Percentiles rank a stretch among this genome's conserved stretches.
These are phyloP conservation scores for Akebia trifoliata DNA, from an alignment of 164 flowering plant genomes.

Conservation along the genomic window DNA sequence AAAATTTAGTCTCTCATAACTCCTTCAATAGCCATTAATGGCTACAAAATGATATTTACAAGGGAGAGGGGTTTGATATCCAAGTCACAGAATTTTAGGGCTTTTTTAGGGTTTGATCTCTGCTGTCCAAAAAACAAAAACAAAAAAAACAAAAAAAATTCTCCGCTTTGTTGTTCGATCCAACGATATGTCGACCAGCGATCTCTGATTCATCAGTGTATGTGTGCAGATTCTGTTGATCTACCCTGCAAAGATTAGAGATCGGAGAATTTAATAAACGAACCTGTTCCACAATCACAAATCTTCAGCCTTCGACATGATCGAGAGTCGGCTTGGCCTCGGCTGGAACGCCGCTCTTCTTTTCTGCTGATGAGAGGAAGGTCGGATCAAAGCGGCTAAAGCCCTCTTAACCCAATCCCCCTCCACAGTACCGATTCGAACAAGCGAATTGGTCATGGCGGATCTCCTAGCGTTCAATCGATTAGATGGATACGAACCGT, in stretches of 20 bases:
- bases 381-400: slow-evolving; percentile 52
- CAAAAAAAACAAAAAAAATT: too few relatives aligned
- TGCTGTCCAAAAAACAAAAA: too few relatives aligned
- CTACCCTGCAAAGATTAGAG: background rate
- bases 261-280: slow-evolving; percentile 12
- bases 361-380: slow-evolving; percentile 55
- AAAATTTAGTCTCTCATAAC: too few relatives aligned
- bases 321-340: slow-evolving; percentile 53
- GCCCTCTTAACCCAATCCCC: slow-evolving; percentile 57
- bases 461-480: slow-evolving; percentile 47
- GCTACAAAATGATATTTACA: too few relatives aligned
- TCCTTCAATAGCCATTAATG: too few relatives aligned
- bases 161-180: too few relatives aligned
- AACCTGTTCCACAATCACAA: slow-evolving; percentile 16
- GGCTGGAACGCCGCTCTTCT: slow-evolving; percentile 40
- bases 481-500: slow-evolving; percentile 26
- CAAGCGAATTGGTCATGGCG: slow-evolving; percentile 69
- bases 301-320: slow-evolving; percentile 43
- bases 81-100: too few relatives aligned
- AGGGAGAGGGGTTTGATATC: too few relatives aligned
- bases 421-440: slow-evolving; percentile 60
- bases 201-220: too few relatives aligned
- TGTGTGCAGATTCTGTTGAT: too few relatives aligned
- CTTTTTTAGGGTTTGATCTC: too few relatives aligned
- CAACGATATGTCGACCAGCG: too few relatives aligned